Evolutionary conservation across 306 rosid genomes (phyloP), one percentile per base, ranked within the genome.

Genomic region (Vicia sativa): DNA sequence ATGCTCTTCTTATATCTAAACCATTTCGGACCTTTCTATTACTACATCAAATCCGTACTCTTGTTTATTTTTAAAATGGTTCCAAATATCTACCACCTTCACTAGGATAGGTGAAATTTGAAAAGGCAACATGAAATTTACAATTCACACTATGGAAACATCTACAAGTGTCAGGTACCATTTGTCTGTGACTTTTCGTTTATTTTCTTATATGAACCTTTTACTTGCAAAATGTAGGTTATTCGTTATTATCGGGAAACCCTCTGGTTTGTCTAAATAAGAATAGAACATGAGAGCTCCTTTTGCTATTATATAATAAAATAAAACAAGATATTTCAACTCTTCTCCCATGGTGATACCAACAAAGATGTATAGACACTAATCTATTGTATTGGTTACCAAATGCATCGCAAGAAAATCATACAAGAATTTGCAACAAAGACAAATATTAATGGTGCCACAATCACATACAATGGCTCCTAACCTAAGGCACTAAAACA

Each of bases 401-500:
- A 39, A 31, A 57, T 28, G n/a, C 71, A 67, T 52, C 34, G 52
- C 34, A 21, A 65, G 74, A 62, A 70, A 67, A 54, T 15, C 73
- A 26, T 57, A 72, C 74, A 66, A 62, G 29, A 68, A 68, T 68
- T 48, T 73, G 68, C 50, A 77, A 46, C 70, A 42, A 68, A 66
- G 52, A 58, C 31, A 26, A 68, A 64, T 52, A 72, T 25, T 54
- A 60, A 61, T 12, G 14, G 62, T 21, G 16, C 39, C 65, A 26
- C 62, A 16, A 34, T 63, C 68, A 37, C 77, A 26, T 58, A 8
- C 58, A 42, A 59, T 14, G 15, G 63, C 68, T 10, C 42, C 70
- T 53, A 52, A 62, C 2, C 34, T 57, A 16, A 16, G 66, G 64
- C 58, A 77, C 23, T 59, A 70, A 3, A 39, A 70, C 38, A 49